Base-by-base conservation (phyloP, 257 asterid species). In the Jacaranda mimosifolia region DNA sequence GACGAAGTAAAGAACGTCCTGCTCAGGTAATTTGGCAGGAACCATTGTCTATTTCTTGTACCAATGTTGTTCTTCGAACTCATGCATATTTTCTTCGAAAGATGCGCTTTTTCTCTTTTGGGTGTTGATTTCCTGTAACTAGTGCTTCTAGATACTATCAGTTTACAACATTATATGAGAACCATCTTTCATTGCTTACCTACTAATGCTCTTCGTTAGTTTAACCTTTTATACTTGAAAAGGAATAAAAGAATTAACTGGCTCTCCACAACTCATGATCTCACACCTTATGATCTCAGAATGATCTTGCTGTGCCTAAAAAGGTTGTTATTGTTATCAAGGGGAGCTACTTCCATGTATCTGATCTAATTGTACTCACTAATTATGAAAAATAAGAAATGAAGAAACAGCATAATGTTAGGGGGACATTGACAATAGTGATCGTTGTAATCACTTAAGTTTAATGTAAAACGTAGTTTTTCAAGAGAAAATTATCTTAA, bases 1-100 rank as follows among this genome's bases (percentile, higher is more conserved):
- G 98, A 82, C 88, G 91, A 84, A 81, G 80, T 45, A 80, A 74
- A 76, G 98, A 86, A 60, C 97, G 98, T 36, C 98, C 98, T 63
- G 98, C 96, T 62, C 98, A 93, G 90, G 98, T 87, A 88, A 80
- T 76, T 75, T 68, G 57, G 14, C 32, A 36, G 18, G 18, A 21
- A 38, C 52, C 48, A 26, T 26, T 49, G 13, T 46, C 55, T 70
- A 36, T 59, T 67, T 59, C 53, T 18, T 62, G 57, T 64, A 36
- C 13, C 53, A 56, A 56, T 49, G 21, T 38, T 49, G 3, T 51
- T 17, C 38, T 73, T 66, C 15, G 10, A 13, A 7, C 49, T 56
- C 55, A 9, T 64, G 68, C 45, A 64, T 68, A 68, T 39, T 74
- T 26, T 18, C 59, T 57, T 32, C 26, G 63, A 9, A 10, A 66